Base-by-base conservation (phyloP, 164 flowering plant species). In the Vitis rupestris region DNA sequence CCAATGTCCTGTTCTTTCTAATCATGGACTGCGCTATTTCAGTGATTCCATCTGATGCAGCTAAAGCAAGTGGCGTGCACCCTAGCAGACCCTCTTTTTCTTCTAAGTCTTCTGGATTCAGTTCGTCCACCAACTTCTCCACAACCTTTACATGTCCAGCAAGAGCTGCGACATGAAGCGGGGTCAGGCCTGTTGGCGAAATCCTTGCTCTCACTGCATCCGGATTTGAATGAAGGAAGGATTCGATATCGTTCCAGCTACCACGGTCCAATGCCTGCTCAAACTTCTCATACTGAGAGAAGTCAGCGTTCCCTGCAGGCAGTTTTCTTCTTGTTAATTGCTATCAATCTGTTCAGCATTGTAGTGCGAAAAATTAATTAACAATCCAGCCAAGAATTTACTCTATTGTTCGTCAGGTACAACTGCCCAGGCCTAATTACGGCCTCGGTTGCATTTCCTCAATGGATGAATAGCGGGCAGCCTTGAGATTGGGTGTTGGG, bases 11-110 rank as follows among this genome's bases (percentile, higher is more conserved):
- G 60, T 57, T 57, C 53, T 58, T 67, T 48, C 2, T n/a, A n/a
- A 47, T 37, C 60, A 67, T 47, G 70, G 52, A 67, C 11, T 10
- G 10, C 9, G 50, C 69, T 14, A 66, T 66, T 8, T 16, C 13
- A 10, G 10, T 16, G 6, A n/a, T 17, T 16, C 23, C 14, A 10
- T 6, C 14, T 3, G 44, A 31, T 10, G 70, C 62, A n/a, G 62
- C 62, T 4, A 1, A 0, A 30, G 29, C 6, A 47, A 56, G 62
- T 17, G 70, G 30, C 1, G 70, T 66, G 29, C 8, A 30, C 50
- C 50, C 8, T 2, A 1, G 12, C 37, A 13, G 3, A 12, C 0
- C 2, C 4, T 66, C 48, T 15, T 29, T 3, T 37, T 31, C 14
- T 66, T 66, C 69, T 27, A 66, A 16, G 61, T 55, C 61, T 31